Base-by-base conservation (phyloP, 2,329 filamentous ascomycete species). In the Purpureocillium takamizusanense region DNA sequence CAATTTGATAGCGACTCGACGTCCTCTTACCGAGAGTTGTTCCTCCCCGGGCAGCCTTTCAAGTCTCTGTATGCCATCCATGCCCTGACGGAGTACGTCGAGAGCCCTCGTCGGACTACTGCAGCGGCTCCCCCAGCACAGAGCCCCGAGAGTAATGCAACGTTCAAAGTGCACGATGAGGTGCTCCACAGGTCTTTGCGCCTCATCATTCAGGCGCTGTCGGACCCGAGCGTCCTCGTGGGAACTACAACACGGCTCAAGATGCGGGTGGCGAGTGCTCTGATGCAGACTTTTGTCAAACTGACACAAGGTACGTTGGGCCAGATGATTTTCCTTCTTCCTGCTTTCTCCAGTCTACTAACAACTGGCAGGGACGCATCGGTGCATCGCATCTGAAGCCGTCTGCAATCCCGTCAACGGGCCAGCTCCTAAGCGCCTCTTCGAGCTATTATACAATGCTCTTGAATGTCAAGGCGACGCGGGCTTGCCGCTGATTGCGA, bases 31-130 rank as follows among this genome's bases (percentile, higher is more conserved):
- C 59, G 63, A 10, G 71, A 81, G 10, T 63, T 88, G 1, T 88
- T 92, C 43, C 81, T 83, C 7, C 58, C 74, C 2, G 71, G 74
- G 1, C 78, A 83, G 42, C 81, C 82, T 2, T 88, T 79, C 65
- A 83, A 82, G 49, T 78, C 78, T 2, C 67, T 88, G 1, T 94
- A 89, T 54, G 81, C 82, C 3, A 61, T 87, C 1, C 72, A 82
- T 51, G 76, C 80, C 1, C 65, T 94, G 30, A 64, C 69, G 16
- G 71, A 78, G 39, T 82, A 80, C 53, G 67, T 87, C 30, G 62
- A 67, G 18, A 60, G 51, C 8, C 47, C 60, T 44, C 63, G 64
- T 53, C 61, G 51, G 48, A 50, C 38, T 31, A 34, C 21, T 27
- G 34, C 17, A 9, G 27, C 10, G 8, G 33, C 12, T 11, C 12